These are phyloP conservation scores for Trichosanthes truncata DNA, from an alignment of 306 rosid species.

Conservation along the genomic window DNA sequence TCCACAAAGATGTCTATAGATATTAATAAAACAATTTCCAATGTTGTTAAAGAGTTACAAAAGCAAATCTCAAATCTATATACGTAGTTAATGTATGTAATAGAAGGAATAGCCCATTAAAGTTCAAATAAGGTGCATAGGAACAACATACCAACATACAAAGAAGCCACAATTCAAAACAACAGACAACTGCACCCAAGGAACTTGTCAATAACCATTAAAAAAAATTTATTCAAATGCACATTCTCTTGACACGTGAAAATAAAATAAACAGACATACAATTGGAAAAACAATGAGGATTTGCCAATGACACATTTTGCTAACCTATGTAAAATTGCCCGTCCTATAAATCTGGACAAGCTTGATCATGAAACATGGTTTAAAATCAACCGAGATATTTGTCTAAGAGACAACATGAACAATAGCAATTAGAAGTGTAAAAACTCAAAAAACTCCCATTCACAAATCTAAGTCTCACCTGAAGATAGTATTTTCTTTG, in stretches of 20 bases:
- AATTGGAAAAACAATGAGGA: not conserved
- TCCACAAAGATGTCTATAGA: conserved; percentile 81
- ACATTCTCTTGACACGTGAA: not conserved
- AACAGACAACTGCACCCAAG: not conserved
- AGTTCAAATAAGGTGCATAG: not conserved
- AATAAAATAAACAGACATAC: not conserved
- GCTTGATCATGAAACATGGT: not conserved
- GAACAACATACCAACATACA: not conserved
- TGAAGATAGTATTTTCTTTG: conserved; percentile 90
- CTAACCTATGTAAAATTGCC: not conserved
- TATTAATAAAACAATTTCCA: not conserved
- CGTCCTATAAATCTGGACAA: not conserved
- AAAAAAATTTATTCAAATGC: not conserved
- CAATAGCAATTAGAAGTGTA: not conserved
- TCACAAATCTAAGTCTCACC: conserved; percentile 33
- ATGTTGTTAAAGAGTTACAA: not conserved
- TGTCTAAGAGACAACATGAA: not conserved
- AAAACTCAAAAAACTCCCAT: not conserved
- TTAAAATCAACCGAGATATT: not conserved
- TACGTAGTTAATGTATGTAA: not conserved
- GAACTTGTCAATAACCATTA: not conserved
- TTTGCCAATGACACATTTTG: not conserved
- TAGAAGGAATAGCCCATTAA: not conserved
- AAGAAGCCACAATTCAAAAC: not conserved
- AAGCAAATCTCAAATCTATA: not conserved